phyloP scores from a whole-genome alignment of 257 asterid species.

The Agastache rugosa region DNA sequence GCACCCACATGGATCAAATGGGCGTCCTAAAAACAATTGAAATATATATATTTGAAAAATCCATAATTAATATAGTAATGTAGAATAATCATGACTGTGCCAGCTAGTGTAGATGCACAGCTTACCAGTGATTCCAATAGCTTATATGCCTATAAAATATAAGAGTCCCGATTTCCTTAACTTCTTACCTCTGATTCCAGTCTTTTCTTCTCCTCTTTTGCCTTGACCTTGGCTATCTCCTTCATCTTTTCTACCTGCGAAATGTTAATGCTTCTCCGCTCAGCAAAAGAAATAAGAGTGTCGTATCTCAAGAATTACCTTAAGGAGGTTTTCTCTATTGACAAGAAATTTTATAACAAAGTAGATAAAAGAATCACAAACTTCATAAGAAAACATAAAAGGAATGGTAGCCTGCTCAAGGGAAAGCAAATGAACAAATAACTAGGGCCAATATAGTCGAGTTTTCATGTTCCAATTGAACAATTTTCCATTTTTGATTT shows the following conservation, averaged over 20 bases:
- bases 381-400: slow-evolving; percentile 3
- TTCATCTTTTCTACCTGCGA: slow-evolving; percentile 89
- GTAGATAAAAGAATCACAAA: neutral
- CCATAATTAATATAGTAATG: neutral
- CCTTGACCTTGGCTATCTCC: slow-evolving; percentile 85
- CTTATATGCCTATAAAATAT: neutral
- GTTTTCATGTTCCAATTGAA: too few relatives aligned
- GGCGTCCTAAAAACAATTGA: slow-evolving; percentile 25
- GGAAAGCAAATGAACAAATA: slow-evolving; percentile 14
- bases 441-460: too few relatives aligned
- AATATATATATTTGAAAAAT: slow-evolving; percentile 7
- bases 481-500: too few relatives aligned
- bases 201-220: slow-evolving; percentile 75
- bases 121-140: slow-evolving; percentile 22
- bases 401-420: neutral
- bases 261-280: slow-evolving; percentile 26
- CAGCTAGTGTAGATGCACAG: neutral
- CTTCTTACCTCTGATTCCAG: slow-evolving; percentile 81
- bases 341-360: neutral
- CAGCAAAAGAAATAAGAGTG: slow-evolving; percentile 31
- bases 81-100: slow-evolving; percentile 1
- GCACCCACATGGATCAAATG: slow-evolving; percentile 20
- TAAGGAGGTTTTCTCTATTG: neutral
- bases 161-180: slow-evolving; percentile 12
- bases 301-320: slow-evolving; percentile 17